Percentiles rank a stretch among this genome's conserved stretches.
Conservation (phyloP, 2,329 filamentous ascomycete genomes). For the Madurella fahalii region DNA sequence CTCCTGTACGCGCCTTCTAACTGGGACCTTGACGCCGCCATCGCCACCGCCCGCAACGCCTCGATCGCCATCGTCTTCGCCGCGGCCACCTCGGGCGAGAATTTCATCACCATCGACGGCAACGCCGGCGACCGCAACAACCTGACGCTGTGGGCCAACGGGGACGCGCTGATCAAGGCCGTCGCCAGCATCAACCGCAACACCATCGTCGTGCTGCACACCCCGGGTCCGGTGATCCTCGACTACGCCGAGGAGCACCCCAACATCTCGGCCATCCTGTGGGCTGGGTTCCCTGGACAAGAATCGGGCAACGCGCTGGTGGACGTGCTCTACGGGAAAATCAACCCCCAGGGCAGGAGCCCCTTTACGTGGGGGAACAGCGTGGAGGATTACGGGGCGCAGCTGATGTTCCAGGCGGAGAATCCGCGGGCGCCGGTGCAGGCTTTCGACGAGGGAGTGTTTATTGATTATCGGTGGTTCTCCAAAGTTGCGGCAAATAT, state of each 20-base stretch:
- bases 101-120: conserved; percentile 56
- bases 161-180: conserved; percentile 65
- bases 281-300: conserved; percentile 52
- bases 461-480: conserved; percentile 75
- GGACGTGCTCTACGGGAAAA: conserved; percentile 45
- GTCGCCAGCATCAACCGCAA: conserved; percentile 59
- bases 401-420: conserved; percentile 52
- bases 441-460: conserved; percentile 69
- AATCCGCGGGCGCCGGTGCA: conserved; percentile 54
- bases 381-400: conserved; percentile 67
- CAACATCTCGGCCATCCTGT: conserved; percentile 53
- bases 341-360: conserved; percentile 61
- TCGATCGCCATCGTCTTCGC: conserved; percentile 80
- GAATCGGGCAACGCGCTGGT: conserved; percentile 47
- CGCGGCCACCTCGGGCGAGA: conserved; percentile 78
- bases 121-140: conserved; percentile 75
- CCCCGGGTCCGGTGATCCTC: conserved; percentile 56
- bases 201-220: conserved; percentile 52
- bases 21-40: conserved; percentile 48
- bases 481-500: conserved; percentile 59
- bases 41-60: conserved; percentile 50
- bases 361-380: conserved; percentile 78
- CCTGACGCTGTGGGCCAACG: conserved; percentile 68
- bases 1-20: conserved; percentile 44
- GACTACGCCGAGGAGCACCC: conserved; percentile 58